Base-by-base conservation (phyloP, 140 eudicot species). In the Oenanthe javanica region DNA sequence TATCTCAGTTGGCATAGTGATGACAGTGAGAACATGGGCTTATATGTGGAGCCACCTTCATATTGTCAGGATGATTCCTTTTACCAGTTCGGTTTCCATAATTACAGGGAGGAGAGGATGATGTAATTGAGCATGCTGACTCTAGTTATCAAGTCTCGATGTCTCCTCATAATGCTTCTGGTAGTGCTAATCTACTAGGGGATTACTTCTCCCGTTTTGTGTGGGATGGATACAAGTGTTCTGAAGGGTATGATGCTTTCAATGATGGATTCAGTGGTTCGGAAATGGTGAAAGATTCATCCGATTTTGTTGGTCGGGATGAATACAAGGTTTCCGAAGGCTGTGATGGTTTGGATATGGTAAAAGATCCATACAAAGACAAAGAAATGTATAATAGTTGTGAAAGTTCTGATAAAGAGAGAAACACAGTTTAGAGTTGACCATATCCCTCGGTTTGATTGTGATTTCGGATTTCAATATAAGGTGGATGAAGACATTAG, bases 31-130 rank as follows among this genome's bases (percentile, higher is more conserved):
- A 54, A 73, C 21, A 19, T 2, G 50, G 80, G 51, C 43, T 77
- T 63, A 25, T 81, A 27, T 47, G 77, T 69, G 15, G 82, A 84
- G 75, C 84, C 80, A 6, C 40, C 71, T 71, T 27, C 81, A 19
- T 40, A 43, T 38, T 40, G 59, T 36, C 82, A 77, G 14, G 79
- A 77, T 27, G 77, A 77, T 72, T 61, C 48, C 51, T 47, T 25
- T 71, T 46, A 80, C 75, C 76, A 70, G 42, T 67, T 25, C 14
- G 23, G 47, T 47, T 38, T 54, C 46, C 23, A 15, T 4, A n/a
- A 25, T 1, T 67, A 64, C 48, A 57, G 75, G 43, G 80, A 69
- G 79, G 10, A 31, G 81, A 51, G 27, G 11, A 63, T 77, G 67
- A 70, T 70, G 67, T 57, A 55, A 5, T 40, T 55, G 86, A 5